Base-by-base conservation (phyloP, 1,284 basidiomycete species). In the Fistulina hepatica region DNA sequence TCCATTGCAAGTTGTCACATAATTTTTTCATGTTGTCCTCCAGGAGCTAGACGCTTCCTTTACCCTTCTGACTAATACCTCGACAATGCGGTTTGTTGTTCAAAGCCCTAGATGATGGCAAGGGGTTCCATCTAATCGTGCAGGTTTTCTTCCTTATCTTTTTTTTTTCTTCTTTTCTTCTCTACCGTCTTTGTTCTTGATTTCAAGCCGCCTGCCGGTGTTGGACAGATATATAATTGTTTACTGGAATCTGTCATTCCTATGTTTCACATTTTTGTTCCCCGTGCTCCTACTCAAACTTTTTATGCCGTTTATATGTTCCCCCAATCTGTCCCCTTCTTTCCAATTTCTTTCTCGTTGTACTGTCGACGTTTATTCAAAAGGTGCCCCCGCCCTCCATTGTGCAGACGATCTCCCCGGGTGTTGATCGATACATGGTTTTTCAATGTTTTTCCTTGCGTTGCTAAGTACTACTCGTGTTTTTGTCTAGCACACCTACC, bases 261-360 rank as follows among this genome's bases (percentile, higher is more conserved):
- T 58, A 45, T 49, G 40, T 54, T 52, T 57, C 60, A 59, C 60
- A 61, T n/a, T 56, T 55, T 43, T 51, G 42, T 48, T 40, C 37
- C 42, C 42, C 41, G 41, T 38, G 41, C 43, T 43, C 48, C 56
- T 43, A 45, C 42, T 40, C 48, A 45, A 40, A 44, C 37, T 27
- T 36, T 32, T 40, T 33, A 43, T 45, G 9, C 25, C 37, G 5
- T 46, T 44, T 31, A 41, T 39, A 38, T 37, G 31, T 39, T 41
- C 30, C 30, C 39, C 31, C 17, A 37, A 32, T 42, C 36, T 44
- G 36, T 40, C 34, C 25, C 25, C 44, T 33, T 48, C 23, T 48
- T 15, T 36, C 30, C 36, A 36, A 17, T 40, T 37, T 34, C 39
- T 28, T n/a, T n/a, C n/a, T n/a, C n/a, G n/a, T n/a, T n/a, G n/a